Base-by-base conservation (phyloP, 805 yeast species). In the Candida insectorum region DNA sequence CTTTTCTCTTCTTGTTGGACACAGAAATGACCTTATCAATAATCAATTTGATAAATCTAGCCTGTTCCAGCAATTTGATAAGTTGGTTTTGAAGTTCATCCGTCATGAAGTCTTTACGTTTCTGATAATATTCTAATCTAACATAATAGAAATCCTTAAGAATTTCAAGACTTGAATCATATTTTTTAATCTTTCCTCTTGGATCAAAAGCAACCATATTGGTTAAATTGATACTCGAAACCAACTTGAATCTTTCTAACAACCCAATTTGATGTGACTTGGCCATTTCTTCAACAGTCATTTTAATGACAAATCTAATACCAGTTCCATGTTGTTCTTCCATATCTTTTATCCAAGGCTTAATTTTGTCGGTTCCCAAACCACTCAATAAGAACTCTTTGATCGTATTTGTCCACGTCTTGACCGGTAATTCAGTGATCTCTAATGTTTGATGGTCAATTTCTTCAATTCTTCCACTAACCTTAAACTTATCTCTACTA, bases 151-250 rank as follows among this genome's bases (percentile, higher is more conserved):
- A 93, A 45, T 91, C 97, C 39, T 70, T 71, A 46, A 93, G 66
- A 31, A 93, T 91, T 28, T 87, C 91, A 43, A 77, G 75, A 2
- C 82, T 83, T 31, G 69, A 67, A 9, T 80, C 83, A 58, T 88
- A 93, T 56, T 77, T 86, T 54, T 83, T 84, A 49, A 93, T 85
- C 45, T 89, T 77, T 24, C 96, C 96, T 30, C 73, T 73, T 3
- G 95, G 77, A 62, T 93, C 97, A 62, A 93, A 93, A 0, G 96
- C 94, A 36, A 93, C 96, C 96, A 93, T 89, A 56, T 93, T 93
- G 28, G 81, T 73, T 41, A 86, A 66, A 54, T 73, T 79, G 25
- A 93, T 65, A 5, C 82, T 65, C 0, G 87, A 69, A 5, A 77
- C 64, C 34, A 93, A 70, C 52, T 85, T 88, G 65, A 93, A 93